Evolutionary conservation across 2,329 filamentous ascomycete genomes (phyloP).

Genomic region (Pyrenophora seminiperda): DNA sequence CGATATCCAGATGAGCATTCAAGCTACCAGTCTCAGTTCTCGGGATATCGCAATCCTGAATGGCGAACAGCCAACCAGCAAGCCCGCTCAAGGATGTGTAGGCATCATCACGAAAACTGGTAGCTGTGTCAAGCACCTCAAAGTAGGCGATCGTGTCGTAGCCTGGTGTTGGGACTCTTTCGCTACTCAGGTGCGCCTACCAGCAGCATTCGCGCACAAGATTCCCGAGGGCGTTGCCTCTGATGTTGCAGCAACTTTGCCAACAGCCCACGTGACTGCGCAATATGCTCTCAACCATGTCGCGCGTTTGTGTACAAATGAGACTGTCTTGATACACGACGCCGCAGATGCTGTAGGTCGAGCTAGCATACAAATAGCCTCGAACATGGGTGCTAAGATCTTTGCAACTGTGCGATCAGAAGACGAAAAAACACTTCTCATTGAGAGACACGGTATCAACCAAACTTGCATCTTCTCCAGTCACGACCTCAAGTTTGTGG

Average conservation of each 20-base stretch:
- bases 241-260: constrained; percentile 26
- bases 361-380: constrained; percentile 18
- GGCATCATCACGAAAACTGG: constrained; percentile 18
- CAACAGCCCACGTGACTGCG: constrained; percentile 22
- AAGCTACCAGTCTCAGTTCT: constrained; percentile 23
- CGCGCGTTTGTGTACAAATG: constrained; percentile 14
- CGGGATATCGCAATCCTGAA: constrained; percentile 18
- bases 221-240: constrained; percentile 19
- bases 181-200: constrained; percentile 8
- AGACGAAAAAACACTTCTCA: constrained; percentile 16
- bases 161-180: constrained; percentile 9
- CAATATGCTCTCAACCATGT: constrained; percentile 21
- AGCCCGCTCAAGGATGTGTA: constrained; percentile 24
- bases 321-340: constrained; percentile 39
- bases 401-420: constrained; percentile 28
- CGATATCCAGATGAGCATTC: constrained; percentile 42
- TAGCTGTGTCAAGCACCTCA: constrained; percentile 14
- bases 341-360: constrained; percentile 21
- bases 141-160: constrained; percentile 26
- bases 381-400: constrained; percentile 30
- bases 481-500: constrained; percentile 28
- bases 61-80: constrained; percentile 31
- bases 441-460: constrained; percentile 11
- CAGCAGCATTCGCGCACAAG: constrained; percentile 4
- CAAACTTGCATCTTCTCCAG: constrained; percentile 34